A percentile compares a stretch with the other conserved stretches of the same genome.
phyloP scores from a whole-genome alignment of 2,329 filamentous ascomycete genomes.

The Paracoccidioides brasiliensis region DNA sequence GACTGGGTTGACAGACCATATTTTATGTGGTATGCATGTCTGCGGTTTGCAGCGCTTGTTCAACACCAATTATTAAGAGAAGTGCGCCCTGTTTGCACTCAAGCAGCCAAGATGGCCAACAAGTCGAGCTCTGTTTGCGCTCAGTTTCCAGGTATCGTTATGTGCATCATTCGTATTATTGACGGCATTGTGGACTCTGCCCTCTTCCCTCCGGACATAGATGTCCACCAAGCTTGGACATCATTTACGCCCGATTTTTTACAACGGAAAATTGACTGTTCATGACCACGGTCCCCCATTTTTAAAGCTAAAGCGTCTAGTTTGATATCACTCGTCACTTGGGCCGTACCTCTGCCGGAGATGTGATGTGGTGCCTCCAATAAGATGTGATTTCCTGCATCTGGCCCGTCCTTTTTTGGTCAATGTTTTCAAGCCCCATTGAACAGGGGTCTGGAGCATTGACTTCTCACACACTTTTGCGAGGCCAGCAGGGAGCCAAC shows the following conservation, averaged over 20 bases:
- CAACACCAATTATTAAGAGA: neutral
- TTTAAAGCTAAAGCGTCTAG: conserved; percentile 1
- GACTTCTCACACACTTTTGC: conserved; percentile 2
- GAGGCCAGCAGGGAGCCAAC: conserved; percentile 2
- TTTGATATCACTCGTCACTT: conserved; percentile 11
- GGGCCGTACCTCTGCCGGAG: conserved; percentile 7
- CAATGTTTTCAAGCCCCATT: conserved; percentile 4
- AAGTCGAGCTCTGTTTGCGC: neutral
- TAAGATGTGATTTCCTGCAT: conserved; percentile 15
- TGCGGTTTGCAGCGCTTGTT: neutral
- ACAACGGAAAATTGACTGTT: neutral
- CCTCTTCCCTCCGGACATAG: neutral
- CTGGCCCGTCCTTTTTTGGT: conserved; percentile 11
- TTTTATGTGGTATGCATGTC: neutral
- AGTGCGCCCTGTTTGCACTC: neutral
- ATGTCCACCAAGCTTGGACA: neutral
- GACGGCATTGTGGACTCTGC: neutral
- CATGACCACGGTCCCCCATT: neutral
- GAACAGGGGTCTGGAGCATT: conserved; percentile 4
- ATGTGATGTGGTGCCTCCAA: conserved; percentile 22
- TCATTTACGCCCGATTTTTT: neutral
- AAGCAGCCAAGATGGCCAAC: neutral
- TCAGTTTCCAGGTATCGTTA: neutral
- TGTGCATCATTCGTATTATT: neutral
- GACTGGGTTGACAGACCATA: neutral